A percentile compares a stretch with the other conserved stretches of the same genome.
Conservation (phyloP, 345 rosid genomes). For the Salix purpurea region DNA sequence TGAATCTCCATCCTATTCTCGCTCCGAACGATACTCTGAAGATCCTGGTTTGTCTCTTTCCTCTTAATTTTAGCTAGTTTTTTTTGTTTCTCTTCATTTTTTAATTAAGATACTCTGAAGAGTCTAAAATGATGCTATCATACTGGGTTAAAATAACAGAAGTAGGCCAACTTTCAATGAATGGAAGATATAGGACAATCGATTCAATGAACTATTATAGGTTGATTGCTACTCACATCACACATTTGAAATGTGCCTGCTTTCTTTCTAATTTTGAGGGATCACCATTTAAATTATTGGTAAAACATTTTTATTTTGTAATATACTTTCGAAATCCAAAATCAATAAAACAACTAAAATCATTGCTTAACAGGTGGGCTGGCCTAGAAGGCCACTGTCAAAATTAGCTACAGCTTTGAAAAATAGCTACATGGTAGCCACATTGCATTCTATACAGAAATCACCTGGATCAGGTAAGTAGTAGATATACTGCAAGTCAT, state of each 20-base stretch:
- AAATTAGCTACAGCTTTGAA: slow-evolving; percentile 85
- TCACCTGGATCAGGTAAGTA: slow-evolving; percentile 60
- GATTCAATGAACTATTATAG: no score
- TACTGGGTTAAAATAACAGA: not conserved
- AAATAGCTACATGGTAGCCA: slow-evolving; percentile 94
- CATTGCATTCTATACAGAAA: slow-evolving; percentile 67
- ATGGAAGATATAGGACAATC: not conserved
- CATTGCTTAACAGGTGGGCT: slow-evolving; percentile 59
- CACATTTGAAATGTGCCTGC: not conserved
- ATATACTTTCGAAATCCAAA: no score
- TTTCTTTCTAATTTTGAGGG: not conserved
- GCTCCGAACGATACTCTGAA: no score
- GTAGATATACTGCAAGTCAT: not conserved
- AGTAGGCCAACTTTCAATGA: not conserved
- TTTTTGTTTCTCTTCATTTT: no score
- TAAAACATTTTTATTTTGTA: not conserved
- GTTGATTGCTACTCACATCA: not conserved
- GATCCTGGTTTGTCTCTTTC: no score
- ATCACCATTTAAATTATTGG: not conserved
- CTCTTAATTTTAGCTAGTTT: no score
- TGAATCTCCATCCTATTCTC: no score
- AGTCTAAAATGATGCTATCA: not conserved
- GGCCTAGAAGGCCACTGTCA: slow-evolving; percentile 87
- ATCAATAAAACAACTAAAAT: not conserved
- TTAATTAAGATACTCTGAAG: no score